These are phyloP conservation scores for Trichophyton simii DNA, from an alignment of 2,329 filamentous ascomycete genomes.

Conservation along the genomic window DNA sequence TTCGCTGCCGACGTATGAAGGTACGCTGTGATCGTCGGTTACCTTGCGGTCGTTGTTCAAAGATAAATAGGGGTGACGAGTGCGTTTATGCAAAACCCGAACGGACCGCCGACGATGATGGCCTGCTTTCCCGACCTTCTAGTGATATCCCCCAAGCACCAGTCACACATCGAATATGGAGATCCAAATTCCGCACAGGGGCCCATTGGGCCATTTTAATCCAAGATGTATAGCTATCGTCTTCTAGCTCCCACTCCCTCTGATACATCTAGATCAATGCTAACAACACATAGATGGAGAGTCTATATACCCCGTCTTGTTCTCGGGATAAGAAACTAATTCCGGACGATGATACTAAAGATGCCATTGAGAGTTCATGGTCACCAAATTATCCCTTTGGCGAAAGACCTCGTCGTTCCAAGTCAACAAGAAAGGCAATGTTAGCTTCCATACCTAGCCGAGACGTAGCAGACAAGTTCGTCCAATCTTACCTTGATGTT, in stretches of 20 bases:
- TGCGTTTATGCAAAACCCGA: constrained; percentile 3
- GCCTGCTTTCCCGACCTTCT: neutral
- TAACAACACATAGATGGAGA: constrained; percentile 8
- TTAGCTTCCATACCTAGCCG: constrained; percentile 8
- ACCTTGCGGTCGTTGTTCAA: constrained; percentile 8
- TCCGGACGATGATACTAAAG: neutral
- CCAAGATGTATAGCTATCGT: constrained; percentile 5
- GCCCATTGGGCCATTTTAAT: constrained; percentile 9
- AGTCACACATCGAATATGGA: constrained; percentile 6
- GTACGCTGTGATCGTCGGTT: constrained; percentile 9
- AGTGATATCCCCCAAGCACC: constrained; percentile 4
- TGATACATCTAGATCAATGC: neutral
- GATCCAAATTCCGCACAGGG: constrained; percentile 9
- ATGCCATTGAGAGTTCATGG: neutral
- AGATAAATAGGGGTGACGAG: constrained; percentile 7
- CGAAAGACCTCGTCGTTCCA: neutral
- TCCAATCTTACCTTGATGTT: constrained; percentile 43
- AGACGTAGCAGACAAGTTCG: constrained; percentile 33
- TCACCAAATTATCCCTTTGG: neutral
- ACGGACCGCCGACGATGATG: neutral
- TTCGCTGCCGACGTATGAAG: constrained; percentile 11
- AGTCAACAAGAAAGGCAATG: constrained; percentile 9
- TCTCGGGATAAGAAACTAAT: neutral
- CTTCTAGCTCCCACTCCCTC: neutral
- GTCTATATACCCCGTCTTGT: constrained; percentile 12